These are phyloP conservation scores for Striga asiatica DNA, from an alignment of 257 asterid genomes.

Conservation along the genomic window DNA sequence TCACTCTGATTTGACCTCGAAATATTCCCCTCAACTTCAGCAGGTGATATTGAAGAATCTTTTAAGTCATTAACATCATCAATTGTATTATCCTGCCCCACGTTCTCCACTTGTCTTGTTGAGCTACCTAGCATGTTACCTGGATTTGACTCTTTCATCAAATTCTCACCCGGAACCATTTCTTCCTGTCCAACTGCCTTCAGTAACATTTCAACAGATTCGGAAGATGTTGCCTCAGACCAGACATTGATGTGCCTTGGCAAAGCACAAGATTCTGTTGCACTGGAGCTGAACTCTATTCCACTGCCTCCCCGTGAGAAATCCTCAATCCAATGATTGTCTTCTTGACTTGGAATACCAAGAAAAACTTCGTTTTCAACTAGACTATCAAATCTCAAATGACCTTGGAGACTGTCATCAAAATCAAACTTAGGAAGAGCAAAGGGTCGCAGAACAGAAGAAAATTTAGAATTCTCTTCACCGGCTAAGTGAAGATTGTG, in stretches of 20 bases:
- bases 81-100: conserved; percentile 24
- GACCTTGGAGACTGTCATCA: conserved; percentile 75
- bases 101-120: conserved; percentile 24
- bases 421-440: conserved; percentile 94
- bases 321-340: conserved; percentile 97
- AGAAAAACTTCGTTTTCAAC: conserved; percentile 98
- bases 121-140: conserved; percentile 36
- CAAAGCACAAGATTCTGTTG: conserved; percentile 78
- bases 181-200: conserved; percentile 97
- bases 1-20: conserved; percentile 26
- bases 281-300: conserved; percentile 74
- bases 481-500: conserved; percentile 69
- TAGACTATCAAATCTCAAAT: conserved; percentile 89
- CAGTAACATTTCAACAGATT: conserved; percentile 92
- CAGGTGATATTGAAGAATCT: conserved; percentile 21
- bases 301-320: conserved; percentile 81
- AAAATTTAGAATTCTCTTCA: conserved; percentile 82
- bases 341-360: conserved; percentile 96
- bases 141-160: conserved; percentile 32
- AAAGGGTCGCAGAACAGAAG: conserved; percentile 74
- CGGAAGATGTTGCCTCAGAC: conserved; percentile 99
- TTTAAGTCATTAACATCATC: conserved; percentile 21
- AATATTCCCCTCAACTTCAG: conserved; percentile 25
- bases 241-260: conserved; percentile 93
- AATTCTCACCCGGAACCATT: conserved; percentile 52